These are phyloP conservation scores for Scytalidium sp. DNA, from an alignment of 2,329 filamentous ascomycete species.

Conservation along the genomic window DNA sequence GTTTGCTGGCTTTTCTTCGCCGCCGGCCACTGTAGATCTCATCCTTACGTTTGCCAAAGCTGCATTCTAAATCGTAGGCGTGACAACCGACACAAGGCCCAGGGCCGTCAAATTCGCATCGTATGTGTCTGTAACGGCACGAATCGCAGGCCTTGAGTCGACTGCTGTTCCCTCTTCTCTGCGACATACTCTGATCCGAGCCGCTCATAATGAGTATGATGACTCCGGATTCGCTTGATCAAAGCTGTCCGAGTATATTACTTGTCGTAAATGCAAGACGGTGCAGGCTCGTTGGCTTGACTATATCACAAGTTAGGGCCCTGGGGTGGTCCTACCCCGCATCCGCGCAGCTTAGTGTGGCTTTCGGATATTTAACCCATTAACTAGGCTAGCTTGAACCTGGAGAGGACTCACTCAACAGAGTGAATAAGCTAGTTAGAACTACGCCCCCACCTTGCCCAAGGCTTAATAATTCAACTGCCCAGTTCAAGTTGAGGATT, in stretches of 20 bases:
- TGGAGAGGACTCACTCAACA: too few species aligned
- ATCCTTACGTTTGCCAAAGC: neutral
- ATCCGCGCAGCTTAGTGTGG: too few species aligned
- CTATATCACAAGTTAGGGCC: too few species aligned
- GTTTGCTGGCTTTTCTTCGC: neutral
- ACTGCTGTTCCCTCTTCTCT: neutral
- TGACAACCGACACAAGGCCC: neutral
- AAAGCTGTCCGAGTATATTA: neutral
- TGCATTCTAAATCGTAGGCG: neutral
- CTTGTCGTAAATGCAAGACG: too few species aligned
- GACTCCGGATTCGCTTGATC: neutral
- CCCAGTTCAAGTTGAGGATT: too few species aligned
- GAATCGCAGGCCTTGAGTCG: neutral
- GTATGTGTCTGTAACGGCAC: neutral
- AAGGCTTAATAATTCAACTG: too few species aligned
- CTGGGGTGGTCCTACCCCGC: too few species aligned
- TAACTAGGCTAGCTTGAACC: too few species aligned
- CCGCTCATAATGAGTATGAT: neutral
- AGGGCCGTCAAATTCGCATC: neutral
- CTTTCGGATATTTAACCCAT: too few species aligned
- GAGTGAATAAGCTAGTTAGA: too few species aligned
- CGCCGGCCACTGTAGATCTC: neutral
- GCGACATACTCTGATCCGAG: neutral
- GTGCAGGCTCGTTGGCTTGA: too few species aligned
- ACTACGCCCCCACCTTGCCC: too few species aligned